These are phyloP conservation scores for Berberis vulgaris DNA, from an alignment of 164 flowering plant species.

Conservation along the genomic window DNA sequence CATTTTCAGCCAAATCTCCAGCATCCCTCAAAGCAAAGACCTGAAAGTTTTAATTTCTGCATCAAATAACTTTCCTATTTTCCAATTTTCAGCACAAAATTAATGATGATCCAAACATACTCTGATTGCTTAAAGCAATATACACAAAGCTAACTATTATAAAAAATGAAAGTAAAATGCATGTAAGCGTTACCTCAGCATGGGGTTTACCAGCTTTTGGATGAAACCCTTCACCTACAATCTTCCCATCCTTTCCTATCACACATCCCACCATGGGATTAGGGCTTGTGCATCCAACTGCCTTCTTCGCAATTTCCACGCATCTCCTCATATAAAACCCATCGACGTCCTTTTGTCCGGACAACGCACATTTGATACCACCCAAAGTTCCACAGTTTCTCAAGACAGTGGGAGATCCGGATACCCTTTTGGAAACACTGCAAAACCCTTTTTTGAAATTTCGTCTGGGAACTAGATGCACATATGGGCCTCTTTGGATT, in stretches of 20 bases:
- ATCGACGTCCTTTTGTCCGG: constrained; percentile 33
- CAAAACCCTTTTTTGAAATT: constrained; percentile 23
- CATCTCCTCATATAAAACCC: constrained; percentile 65
- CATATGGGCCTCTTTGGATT: constrained; percentile 3
- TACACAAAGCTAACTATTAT: neutral
- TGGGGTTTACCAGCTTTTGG: constrained; percentile 98
- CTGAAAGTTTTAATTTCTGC: constrained; percentile 30
- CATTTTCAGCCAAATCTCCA: constrained; percentile 73
- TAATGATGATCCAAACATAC: neutral
- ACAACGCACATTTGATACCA: constrained; percentile 25
- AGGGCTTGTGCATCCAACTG: constrained; percentile 82
- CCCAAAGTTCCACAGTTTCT: constrained; percentile 14
- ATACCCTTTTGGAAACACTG: constrained; percentile 26
- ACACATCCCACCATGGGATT: constrained; percentile 98
- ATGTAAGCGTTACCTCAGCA: constrained; percentile 58
- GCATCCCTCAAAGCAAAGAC: constrained; percentile 90
- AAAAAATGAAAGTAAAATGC: neutral
- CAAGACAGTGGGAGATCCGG: constrained; percentile 12
- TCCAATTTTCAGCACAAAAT: neutral
- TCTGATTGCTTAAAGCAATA: too few species aligned
- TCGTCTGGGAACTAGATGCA: constrained; percentile 3
- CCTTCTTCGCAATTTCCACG: constrained; percentile 73
- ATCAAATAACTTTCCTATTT: constrained; percentile 1
- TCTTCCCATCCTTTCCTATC: constrained; percentile 72
- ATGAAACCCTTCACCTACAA: constrained; percentile 94